Percentiles rank a stretch among this genome's conserved stretches.
Evolutionary conservation across 176 grass and related monocot species (phyloP).

Genomic region (Aegilops sharonensis): DNA sequence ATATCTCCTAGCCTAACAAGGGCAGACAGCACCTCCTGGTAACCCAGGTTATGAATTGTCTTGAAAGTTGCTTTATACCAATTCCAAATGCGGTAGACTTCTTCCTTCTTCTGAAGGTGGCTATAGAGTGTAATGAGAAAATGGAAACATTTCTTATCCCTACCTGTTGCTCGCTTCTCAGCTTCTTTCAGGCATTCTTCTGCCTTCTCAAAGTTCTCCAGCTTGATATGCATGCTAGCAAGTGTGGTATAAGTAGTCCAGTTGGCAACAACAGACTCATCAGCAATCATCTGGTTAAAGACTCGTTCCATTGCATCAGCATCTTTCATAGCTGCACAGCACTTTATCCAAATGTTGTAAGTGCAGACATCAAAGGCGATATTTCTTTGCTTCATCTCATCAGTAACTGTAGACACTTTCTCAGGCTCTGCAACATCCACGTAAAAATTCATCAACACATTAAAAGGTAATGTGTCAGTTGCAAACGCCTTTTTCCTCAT

Average conservation of each 20-base stretch:
- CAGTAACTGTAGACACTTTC: slow-evolving; percentile 43
- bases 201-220: slow-evolving; percentile 66
- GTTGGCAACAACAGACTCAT: slow-evolving; percentile 70
- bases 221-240: slow-evolving; percentile 79
- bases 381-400: slow-evolving; percentile 79
- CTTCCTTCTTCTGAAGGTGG: slow-evolving; percentile 73
- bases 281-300: slow-evolving; percentile 59
- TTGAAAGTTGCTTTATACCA: slow-evolving; percentile 87
- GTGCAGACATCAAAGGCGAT: slow-evolving; percentile 65
- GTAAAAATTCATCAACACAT: slow-evolving; percentile 92
- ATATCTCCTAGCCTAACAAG: slow-evolving; percentile 73
- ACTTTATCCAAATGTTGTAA: slow-evolving; percentile 92
- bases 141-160: slow-evolving; percentile 74
- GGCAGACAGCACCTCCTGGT: slow-evolving; percentile 63
- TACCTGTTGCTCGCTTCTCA: slow-evolving; percentile 73
- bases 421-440: slow-evolving; percentile 66
- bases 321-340: slow-evolving; percentile 72
- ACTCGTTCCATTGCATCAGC: slow-evolving; percentile 62
- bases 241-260: slow-evolving; percentile 90
- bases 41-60: slow-evolving; percentile 73
- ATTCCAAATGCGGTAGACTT: slow-evolving; percentile 84
- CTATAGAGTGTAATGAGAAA: slow-evolving; percentile 77
- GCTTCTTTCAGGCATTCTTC: slow-evolving; percentile 75
- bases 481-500: slow-evolving; percentile 71
- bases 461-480: slow-evolving; percentile 72